phyloP scores from a whole-genome alignment of 2,329 filamentous ascomycete genomes.

The Ambrosiella xylebori region DNA sequence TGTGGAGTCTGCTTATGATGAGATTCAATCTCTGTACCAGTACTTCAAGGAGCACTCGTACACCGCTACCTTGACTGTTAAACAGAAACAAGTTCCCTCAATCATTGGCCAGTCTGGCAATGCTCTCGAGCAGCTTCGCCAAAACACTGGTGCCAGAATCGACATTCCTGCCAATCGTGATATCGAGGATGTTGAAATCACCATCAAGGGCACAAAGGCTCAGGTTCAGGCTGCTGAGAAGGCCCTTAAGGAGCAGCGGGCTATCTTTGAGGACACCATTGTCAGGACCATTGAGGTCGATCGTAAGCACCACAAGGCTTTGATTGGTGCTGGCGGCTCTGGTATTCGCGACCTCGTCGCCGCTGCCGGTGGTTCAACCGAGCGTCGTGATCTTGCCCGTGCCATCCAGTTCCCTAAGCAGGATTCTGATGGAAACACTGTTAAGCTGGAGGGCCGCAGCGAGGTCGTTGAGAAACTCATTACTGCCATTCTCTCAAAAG shows the following conservation, averaged over 20 bases:
- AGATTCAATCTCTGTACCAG: constrained; percentile 74
- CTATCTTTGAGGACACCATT: constrained; percentile 79
- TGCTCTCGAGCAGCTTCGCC: constrained; percentile 78
- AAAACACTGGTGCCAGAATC: constrained; percentile 71
- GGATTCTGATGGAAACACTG: constrained; percentile 63
- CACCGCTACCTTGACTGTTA: constrained; percentile 63
- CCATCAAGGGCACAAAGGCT: constrained; percentile 79
- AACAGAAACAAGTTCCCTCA: constrained; percentile 83
- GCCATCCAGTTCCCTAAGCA: constrained; percentile 90
- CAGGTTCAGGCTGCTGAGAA: constrained; percentile 87
- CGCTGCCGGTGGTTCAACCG: constrained; percentile 75
- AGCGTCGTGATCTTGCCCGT: constrained; percentile 65
- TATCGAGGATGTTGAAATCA: constrained; percentile 63
- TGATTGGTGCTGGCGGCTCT: constrained; percentile 77
- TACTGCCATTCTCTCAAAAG: constrained; percentile 62
- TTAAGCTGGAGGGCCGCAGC: constrained; percentile 74
- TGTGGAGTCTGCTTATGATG: constrained; percentile 78
- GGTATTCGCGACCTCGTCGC: constrained; percentile 76
- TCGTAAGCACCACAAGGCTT: constrained; percentile 74
- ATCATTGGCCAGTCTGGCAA: constrained; percentile 81
- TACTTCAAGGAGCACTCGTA: constrained; percentile 80
- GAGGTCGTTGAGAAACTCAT: constrained; percentile 80
- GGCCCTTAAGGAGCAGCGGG: constrained; percentile 69
- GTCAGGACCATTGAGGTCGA: constrained; percentile 76
- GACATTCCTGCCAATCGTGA: constrained; percentile 76